Base-by-base conservation (phyloP, 2,329 filamentous ascomycete species). In the Xenoacremonium recifei region DNA sequence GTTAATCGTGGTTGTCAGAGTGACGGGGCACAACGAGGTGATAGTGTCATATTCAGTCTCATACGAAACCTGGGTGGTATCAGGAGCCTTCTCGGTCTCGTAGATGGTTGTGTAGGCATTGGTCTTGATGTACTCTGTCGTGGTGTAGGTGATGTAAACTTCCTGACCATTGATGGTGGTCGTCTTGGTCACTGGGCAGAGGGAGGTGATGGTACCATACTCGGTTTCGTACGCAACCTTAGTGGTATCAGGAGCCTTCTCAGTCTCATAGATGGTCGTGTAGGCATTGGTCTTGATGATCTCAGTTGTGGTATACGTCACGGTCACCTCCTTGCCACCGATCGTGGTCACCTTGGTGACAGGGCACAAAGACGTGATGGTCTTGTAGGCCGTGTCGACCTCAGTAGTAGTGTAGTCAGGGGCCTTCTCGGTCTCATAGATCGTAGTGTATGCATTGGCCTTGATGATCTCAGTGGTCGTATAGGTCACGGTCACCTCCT, bases 11-110 rank as follows among this genome's bases (percentile, higher is more conserved):
- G 65, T 66, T 4, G 64, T 67, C 4, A 61, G 54, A 3, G 66
- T 66, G 7, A 74, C 53, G 9, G 72, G 71, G 57, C 66, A 70
- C 6, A 73, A 58, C 13, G 61, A 64, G 12, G 72, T 76, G 35
- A 66, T 44, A 16, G 70, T 73, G 6, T 57, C 61, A 50, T 70
- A 67, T 13, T 59, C 60, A 10, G 66, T 55, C 41, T 61, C 42
- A 9, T 38, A 39, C 7, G 57, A 54, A 1, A 62, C 63, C 48
- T 65, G 49, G 6, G 66, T 70, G n/a, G 61, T 60, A 29, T 60
- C 60, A 10, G 49, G 44, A 23, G 44, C 35, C 18, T 68, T 63
- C 6, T 56, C 58, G 0, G 63, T 60, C 45, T 65, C 55, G 46
- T 64, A 58, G 40, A 62, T 44, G 18, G 64, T 64, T 29, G 61